Evolutionary conservation across 305 asterid species (phyloP).

Genomic region (Solanum hybrid): DNA sequence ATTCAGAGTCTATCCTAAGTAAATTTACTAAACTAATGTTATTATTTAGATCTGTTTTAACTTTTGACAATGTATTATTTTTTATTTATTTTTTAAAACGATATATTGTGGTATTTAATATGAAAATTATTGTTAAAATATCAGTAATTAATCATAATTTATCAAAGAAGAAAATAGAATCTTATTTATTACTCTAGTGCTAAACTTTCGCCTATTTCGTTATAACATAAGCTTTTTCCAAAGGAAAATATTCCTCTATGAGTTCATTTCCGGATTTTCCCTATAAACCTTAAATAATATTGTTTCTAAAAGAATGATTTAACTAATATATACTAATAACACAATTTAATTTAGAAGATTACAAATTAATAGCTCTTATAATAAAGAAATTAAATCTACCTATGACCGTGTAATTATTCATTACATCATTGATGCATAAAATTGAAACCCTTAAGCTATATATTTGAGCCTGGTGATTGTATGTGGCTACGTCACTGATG

Average conservation of each 20-base stretch:
- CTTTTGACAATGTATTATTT: background rate
- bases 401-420: background rate
- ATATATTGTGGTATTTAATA: background rate
- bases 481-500: background rate
- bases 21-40: background rate
- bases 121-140: background rate
- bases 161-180: background rate
- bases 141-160: background rate
- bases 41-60: background rate
- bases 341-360: background rate
- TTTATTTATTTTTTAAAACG: too few species aligned
- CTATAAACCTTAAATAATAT: background rate
- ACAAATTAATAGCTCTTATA: background rate
- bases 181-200: background rate
- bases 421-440: background rate
- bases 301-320: background rate
- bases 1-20: background rate
- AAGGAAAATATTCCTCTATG: background rate
- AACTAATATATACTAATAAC: background rate
- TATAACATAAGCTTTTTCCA: background rate
- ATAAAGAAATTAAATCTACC: background rate
- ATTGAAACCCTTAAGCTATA: background rate
- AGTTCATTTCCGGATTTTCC: background rate
- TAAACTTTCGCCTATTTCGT: background rate
- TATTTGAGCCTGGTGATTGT: too few species aligned